A percentile compares a stretch with the other conserved stretches of the same genome.
These are phyloP conservation scores for Cladosporium phlei DNA, from an alignment of 2,329 filamentous ascomycete genomes.

Conservation along the genomic window DNA sequence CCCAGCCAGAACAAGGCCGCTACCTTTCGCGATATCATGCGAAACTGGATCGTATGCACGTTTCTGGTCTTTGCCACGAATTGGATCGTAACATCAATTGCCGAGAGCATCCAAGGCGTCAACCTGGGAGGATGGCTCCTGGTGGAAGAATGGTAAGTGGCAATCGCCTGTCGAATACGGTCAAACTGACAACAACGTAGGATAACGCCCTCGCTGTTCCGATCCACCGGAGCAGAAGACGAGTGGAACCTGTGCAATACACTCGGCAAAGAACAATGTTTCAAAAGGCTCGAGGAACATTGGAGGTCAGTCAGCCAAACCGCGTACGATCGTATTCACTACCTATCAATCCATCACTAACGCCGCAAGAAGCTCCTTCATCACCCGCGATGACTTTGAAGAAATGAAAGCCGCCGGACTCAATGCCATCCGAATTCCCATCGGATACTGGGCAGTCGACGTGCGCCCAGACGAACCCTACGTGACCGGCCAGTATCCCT, in stretches of 20 bases:
- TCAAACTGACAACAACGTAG: constrained; percentile 29
- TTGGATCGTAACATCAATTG: neutral
- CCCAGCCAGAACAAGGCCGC: neutral
- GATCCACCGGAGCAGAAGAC: constrained; percentile 11
- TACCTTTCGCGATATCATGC: neutral
- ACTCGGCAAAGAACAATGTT: constrained; percentile 21
- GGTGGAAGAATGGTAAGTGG: constrained; percentile 31
- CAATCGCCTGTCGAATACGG: neutral
- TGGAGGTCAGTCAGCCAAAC: constrained; percentile 19
- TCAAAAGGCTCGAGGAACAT: constrained; percentile 18
- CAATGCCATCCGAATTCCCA: constrained; percentile 22
- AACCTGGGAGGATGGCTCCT: constrained; percentile 50
- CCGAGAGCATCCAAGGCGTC: constrained; percentile 46
- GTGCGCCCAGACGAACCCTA: constrained; percentile 22
- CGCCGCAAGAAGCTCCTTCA: constrained; percentile 19
- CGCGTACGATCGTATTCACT: too few relatives aligned
- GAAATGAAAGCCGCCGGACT: constrained; percentile 21
- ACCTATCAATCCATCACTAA: too few relatives aligned
- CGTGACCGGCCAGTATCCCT: constrained; percentile 19
- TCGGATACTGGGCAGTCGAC: constrained; percentile 27
- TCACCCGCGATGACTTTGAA: constrained; percentile 21
- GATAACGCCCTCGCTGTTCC: constrained; percentile 57
- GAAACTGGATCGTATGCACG: neutral
- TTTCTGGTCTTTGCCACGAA: neutral
- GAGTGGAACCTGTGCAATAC: constrained; percentile 24